Base-by-base conservation (phyloP, 768 basidiomycete genomes). In the Panaeolus papilionaceus region DNA sequence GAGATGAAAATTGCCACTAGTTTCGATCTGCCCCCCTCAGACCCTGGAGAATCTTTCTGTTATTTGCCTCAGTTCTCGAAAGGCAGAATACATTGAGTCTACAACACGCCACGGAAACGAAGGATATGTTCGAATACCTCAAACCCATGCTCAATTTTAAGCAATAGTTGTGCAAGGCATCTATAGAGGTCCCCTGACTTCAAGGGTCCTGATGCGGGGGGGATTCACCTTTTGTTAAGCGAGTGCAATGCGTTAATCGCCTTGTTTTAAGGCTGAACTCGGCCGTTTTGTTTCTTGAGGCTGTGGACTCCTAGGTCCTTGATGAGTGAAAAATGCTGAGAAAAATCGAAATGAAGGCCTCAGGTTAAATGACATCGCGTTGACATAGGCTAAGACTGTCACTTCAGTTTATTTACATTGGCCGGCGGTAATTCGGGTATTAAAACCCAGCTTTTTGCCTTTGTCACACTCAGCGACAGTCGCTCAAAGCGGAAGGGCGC, bases 1-100 rank as follows among this genome's bases (percentile, higher is more conserved):
- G 54, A 58, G 54, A 58, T 58, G 54, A 58, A 58, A 58, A 10
- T 28, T 33, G 54, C 28, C 54, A 58, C 54, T 58, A 58, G 54
- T 58, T 58, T 58, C 54, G 54, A 58, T 58, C 54, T 58, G 28
- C 54, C 28, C 47, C 54, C 54, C 28, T 58, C 28, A 28, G 33
- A 58, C 54, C 54, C 54, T 58, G 54, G 26, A 33, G 54, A 58
- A 33, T 58, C 54, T 33, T 4, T 12, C 33, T 9, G 33, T n/a
- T 10, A 2, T 51, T 14, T 44, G 42, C 16, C 42, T 44, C 18
- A 16, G 5, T 44, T 44, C 20, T 49, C 47, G 20, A 49, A 49
- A 26, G 20, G 16, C 16, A 20, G n/a, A 8, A 26, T 10, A 49
- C 47, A 49, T 49, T 12, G n/a, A 20, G 28, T 58, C 28, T 33